phyloP scores from a whole-genome alignment of 2,329 filamentous ascomycete genomes.

The Botrytis hyacinthi region DNA sequence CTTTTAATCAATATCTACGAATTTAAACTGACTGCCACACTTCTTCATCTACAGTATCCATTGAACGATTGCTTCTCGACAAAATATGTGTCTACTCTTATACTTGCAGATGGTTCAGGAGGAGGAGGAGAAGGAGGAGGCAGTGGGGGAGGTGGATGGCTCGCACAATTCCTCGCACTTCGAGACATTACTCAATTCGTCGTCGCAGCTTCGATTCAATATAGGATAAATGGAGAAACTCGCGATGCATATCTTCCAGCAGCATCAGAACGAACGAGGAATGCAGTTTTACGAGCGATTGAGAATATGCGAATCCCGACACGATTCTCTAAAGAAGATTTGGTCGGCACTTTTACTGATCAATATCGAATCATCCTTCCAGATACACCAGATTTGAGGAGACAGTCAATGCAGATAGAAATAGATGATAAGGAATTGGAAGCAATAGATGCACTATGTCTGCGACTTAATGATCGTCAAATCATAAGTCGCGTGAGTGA shows the following conservation, averaged over 20 bases:
- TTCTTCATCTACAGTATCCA: constrained; percentile 38
- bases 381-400: constrained; percentile 40
- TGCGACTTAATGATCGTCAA: constrained; percentile 40
- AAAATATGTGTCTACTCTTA: constrained; percentile 40
- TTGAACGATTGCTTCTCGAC: constrained; percentile 41
- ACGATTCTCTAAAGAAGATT: constrained; percentile 40
- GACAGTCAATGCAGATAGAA: constrained; percentile 31
- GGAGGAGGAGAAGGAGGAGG: constrained; percentile 24
- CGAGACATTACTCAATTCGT: constrained; percentile 43
- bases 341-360: constrained; percentile 41
- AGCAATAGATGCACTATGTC: constrained; percentile 41
- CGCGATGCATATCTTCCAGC: constrained; percentile 40
- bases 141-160: constrained; percentile 33
- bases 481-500: constrained; percentile 44
- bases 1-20: not conserved
- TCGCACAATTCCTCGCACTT: constrained; percentile 42
- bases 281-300: constrained; percentile 41
- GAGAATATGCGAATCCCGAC: constrained; percentile 41
- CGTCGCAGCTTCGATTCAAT: constrained; percentile 43
- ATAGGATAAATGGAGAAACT: constrained; percentile 40
- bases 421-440: constrained; percentile 41
- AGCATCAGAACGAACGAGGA: constrained; percentile 40
- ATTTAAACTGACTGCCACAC: not conserved
- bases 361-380: constrained; percentile 42
- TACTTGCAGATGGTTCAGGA: constrained; percentile 35